A percentile compares a stretch with the other conserved stretches of the same genome.
Evolutionary conservation across 2,329 filamentous ascomycete species (phyloP).

Genomic region (Penicillium sp.): DNA sequence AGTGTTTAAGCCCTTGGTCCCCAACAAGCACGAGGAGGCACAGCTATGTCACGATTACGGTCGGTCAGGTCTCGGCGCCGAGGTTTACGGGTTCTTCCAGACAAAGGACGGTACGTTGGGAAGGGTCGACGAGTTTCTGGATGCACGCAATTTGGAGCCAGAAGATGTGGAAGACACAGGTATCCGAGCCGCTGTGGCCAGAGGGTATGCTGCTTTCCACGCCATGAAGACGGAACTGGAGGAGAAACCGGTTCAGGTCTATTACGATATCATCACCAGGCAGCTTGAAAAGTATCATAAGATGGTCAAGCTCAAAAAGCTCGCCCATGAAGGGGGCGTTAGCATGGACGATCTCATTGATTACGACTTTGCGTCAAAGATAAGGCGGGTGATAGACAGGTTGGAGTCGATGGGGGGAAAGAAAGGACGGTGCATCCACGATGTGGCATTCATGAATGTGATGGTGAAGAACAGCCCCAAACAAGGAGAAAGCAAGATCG

Average conservation of each 20-base stretch:
- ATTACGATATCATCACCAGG: constrained; percentile 10
- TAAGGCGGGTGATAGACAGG: constrained; percentile 10
- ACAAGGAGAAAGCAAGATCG: constrained; percentile 18
- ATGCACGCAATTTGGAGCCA: constrained; percentile 19
- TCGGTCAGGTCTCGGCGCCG: constrained; percentile 14
- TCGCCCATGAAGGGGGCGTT: constrained; percentile 19
- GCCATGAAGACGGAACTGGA: constrained; percentile 5
- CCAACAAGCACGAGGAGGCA: constrained; percentile 20
- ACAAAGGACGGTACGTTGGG: constrained; percentile 19
- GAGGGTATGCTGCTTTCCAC: constrained; percentile 14
- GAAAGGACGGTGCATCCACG: constrained; percentile 23
- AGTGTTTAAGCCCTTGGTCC: constrained; percentile 17
- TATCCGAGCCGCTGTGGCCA: constrained; percentile 20
- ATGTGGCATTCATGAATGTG: constrained; percentile 23
- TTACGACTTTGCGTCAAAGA: constrained; percentile 15
- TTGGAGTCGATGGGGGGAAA: constrained; percentile 17
- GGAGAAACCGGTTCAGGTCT: constrained; percentile 2
- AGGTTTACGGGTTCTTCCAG: constrained; percentile 21
- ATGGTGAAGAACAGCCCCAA: constrained; percentile 18
- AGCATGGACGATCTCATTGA: constrained; percentile 19
- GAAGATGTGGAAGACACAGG: constrained; percentile 19
- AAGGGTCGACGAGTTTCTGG: constrained; percentile 20
- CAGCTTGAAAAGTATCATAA: constrained; percentile 13
- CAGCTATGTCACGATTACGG: constrained; percentile 19
- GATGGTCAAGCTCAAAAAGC: constrained; percentile 20